Evolutionary conservation across 345 rosid species (phyloP).

Genomic region (Clausena lansium): DNA sequence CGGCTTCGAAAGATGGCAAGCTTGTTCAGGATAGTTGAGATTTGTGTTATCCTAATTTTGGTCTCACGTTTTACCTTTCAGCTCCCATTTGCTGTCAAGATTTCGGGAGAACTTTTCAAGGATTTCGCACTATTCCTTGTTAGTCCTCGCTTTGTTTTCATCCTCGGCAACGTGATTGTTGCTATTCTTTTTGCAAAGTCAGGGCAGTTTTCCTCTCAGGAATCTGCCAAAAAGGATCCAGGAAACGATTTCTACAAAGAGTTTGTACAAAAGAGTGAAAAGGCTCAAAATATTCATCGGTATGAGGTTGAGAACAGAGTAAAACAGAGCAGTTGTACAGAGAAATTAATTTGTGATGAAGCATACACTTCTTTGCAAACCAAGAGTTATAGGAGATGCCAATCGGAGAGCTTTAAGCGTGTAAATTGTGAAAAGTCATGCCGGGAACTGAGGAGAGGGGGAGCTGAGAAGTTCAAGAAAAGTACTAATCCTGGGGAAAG

Average conservation of each 20-base stretch:
- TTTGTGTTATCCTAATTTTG: slow-evolving; percentile 50
- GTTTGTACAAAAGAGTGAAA: slow-evolving; percentile 43
- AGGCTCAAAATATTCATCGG: slow-evolving; percentile 20
- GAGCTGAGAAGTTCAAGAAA: slow-evolving; percentile 42
- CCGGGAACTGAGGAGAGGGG: slow-evolving; percentile 44
- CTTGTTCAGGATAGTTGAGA: slow-evolving; percentile 57
- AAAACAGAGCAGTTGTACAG: slow-evolving; percentile 33
- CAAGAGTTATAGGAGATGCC: slow-evolving; percentile 45
- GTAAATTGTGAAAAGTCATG: slow-evolving; percentile 19
- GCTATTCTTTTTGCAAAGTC: slow-evolving; percentile 69
- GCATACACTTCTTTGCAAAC: slow-evolving; percentile 6
- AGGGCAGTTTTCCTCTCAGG: slow-evolving; percentile 47
- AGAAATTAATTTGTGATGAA: slow-evolving; percentile 17
- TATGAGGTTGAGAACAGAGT: slow-evolving; percentile 21
- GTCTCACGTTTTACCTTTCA: slow-evolving; percentile 54
- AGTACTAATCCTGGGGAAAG: slow-evolving; percentile 25
- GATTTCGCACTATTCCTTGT: slow-evolving; percentile 41
- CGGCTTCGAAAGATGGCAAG: slow-evolving; percentile 44
- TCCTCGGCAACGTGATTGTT: slow-evolving; percentile 75
- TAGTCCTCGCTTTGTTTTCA: slow-evolving; percentile 74
- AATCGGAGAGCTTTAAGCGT: slow-evolving; percentile 42
- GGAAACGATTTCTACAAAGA: slow-evolving; percentile 44
- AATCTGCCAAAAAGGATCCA: slow-evolving; percentile 25
- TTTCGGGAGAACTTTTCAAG: slow-evolving; percentile 57
- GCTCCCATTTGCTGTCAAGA: slow-evolving; percentile 53